Evolutionary conservation across 495 filamentous ascomycete genomes (phyloP).

Genomic region (Penicillium antarcticum): DNA sequence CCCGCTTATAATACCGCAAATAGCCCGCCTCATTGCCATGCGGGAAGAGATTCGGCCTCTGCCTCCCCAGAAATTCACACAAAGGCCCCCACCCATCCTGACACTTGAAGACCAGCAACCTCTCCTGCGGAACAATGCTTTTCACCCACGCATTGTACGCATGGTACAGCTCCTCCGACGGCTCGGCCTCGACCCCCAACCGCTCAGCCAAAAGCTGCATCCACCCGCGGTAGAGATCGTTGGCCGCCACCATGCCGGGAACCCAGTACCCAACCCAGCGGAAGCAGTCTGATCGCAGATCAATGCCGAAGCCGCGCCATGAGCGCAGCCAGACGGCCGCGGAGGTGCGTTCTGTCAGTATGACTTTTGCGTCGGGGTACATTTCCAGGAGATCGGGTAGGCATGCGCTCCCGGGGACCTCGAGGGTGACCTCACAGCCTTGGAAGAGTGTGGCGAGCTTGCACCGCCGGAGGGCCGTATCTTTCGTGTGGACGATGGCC

Average conservation of each 20-base stretch:
- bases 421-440: conserved; percentile 54
- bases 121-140: conserved; percentile 37
- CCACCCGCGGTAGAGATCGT: conserved; percentile 18
- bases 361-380: conserved; percentile 28
- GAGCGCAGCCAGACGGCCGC: conserved; percentile 11
- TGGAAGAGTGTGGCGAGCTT: conserved; percentile 40
- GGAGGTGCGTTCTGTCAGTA: conserved; percentile 25
- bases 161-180: conserved; percentile 8
- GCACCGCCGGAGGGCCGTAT: conserved; percentile 44
- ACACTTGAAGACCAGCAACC: conserved; percentile 44
- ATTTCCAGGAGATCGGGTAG: conserved; percentile 24
- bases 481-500: conserved; percentile 36
- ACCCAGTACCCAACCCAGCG: not conserved
- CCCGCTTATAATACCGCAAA: not conserved
- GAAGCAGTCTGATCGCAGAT: conserved; percentile 4
- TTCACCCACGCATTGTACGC: conserved; percentile 33
- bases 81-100: conserved; percentile 50
- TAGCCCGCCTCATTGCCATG: conserved; percentile 26
- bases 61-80: conserved; percentile 44
- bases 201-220: not conserved
- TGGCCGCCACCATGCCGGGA: conserved; percentile 20
- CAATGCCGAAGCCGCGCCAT: conserved; percentile 18
- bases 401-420: conserved; percentile 24
- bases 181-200: conserved; percentile 12
- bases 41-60: conserved; percentile 41